Conservation (phyloP, 495 filamentous ascomycete species). For the Cercophora newfieldiana region DNA sequence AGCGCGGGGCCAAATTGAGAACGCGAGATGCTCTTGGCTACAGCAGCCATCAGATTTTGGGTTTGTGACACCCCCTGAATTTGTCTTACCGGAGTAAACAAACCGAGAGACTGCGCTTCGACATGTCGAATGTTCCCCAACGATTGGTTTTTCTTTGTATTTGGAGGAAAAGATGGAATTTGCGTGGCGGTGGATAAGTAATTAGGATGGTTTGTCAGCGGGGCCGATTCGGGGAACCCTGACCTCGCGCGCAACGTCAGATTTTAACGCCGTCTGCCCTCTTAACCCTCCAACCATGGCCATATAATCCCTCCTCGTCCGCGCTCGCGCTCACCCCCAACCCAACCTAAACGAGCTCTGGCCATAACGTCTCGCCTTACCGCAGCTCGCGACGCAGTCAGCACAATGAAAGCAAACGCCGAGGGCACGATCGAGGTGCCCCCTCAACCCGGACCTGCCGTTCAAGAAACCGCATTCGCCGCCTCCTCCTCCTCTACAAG, state of each 20-base stretch:
- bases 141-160: no score
- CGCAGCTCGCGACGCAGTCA: not conserved
- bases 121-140: no score
- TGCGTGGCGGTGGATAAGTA: not conserved
- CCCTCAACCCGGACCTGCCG: not conserved
- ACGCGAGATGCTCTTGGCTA: no score
- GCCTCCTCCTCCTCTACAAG: not conserved
- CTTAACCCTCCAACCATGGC: not conserved
- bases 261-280: not conserved
- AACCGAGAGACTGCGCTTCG: no score
- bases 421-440: not conserved
- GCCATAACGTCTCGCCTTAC: not conserved
- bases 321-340: not conserved
- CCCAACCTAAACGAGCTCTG: no score
- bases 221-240: not conserved
- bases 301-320: not conserved
- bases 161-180: no score
- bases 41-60: no score
- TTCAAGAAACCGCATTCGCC: not conserved
- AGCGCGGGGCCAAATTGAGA: no score
- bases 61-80: no score
- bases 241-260: not conserved
- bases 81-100: no score
- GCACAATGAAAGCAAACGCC: not conserved
- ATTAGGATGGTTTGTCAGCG: not conserved